phyloP scores from a whole-genome alignment of 805 yeast genomes.

The Danielia reshetovae region DNA sequence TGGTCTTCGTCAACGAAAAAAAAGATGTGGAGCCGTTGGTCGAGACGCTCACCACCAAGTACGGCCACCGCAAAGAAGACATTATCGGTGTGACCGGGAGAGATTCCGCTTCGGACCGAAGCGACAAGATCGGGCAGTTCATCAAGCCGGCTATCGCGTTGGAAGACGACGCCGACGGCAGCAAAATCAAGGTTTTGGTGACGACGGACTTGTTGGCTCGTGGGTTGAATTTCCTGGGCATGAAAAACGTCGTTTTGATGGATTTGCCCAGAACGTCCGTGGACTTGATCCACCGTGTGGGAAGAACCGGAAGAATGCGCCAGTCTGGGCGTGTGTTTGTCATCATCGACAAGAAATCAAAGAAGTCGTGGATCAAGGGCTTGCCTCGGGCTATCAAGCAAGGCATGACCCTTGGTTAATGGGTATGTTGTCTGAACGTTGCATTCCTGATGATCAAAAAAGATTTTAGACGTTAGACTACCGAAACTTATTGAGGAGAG shows the following conservation, averaged over 20 bases:
- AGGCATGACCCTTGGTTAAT: slow-evolving; percentile 33
- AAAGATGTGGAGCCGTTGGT: slow-evolving; percentile 59
- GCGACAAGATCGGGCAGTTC: slow-evolving; percentile 55
- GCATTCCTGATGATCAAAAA: slow-evolving; percentile 29
- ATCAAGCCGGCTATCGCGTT: slow-evolving; percentile 53
- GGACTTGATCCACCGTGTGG: slow-evolving; percentile 86
- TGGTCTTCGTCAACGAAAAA: slow-evolving; percentile 80
- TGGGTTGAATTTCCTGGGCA: slow-evolving; percentile 81
- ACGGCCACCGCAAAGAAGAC: slow-evolving; percentile 36
- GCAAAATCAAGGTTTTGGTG: slow-evolving; percentile 62
- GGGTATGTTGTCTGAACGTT: slow-evolving; percentile 11
- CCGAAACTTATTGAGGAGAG: slow-evolving; percentile 33
- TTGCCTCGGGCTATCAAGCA: slow-evolving; percentile 64
- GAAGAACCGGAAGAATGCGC: slow-evolving; percentile 92
- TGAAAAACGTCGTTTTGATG: slow-evolving; percentile 76
- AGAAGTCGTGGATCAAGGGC: slow-evolving; percentile 80
- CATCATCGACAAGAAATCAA: slow-evolving; percentile 62
- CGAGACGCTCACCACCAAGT: slow-evolving; percentile 43
- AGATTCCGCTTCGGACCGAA: slow-evolving; percentile 58
- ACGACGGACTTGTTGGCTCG: slow-evolving; percentile 89
- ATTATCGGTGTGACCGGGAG: slow-evolving; percentile 66
- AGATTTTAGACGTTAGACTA: slow-evolving; percentile 42
- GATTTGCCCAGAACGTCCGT: slow-evolving; percentile 84
- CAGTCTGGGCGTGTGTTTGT: slow-evolving; percentile 85
- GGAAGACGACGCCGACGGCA: slow-evolving; percentile 23